These are phyloP conservation scores for Pinus tabuliformis DNA, from an alignment of 75 land plant genomes.

Conservation along the genomic window DNA sequence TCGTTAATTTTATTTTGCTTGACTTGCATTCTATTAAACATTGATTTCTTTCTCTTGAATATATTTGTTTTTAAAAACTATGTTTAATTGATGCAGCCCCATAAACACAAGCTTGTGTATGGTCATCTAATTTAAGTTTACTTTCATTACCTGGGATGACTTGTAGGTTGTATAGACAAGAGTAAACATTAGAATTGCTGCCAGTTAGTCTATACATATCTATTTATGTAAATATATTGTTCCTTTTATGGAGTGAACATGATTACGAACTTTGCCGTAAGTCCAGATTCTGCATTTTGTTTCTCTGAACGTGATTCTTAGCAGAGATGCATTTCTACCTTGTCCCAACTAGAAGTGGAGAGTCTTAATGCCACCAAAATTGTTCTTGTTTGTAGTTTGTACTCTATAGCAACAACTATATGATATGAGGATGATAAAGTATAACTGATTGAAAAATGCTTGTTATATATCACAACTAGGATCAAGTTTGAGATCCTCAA, in stretches of 20 bases:
- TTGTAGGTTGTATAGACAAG: neutral
- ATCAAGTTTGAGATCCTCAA: neutral
- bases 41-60: neutral
- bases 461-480: neutral
- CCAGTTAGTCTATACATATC: neutral
- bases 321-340: no score
- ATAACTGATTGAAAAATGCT: neutral
- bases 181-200: no score
- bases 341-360: neutral
- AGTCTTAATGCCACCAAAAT: neutral
- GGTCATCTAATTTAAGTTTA: neutral
- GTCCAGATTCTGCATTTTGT: no score
- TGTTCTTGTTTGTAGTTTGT: neutral
- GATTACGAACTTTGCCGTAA: no score
- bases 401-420: no score
- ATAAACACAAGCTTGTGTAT: neutral
- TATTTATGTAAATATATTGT: neutral
- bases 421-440: neutral
- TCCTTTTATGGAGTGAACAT: no score
- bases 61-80: neutral
- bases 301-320: no score
- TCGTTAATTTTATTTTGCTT: neutral
- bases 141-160: neutral
- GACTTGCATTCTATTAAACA: neutral
- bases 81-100: neutral